Percentiles rank a stretch among this genome's conserved stretches.
These are phyloP conservation scores for Fallopia convolvulus DNA, from an alignment of 148 eudicot genomes.

Conservation along the genomic window DNA sequence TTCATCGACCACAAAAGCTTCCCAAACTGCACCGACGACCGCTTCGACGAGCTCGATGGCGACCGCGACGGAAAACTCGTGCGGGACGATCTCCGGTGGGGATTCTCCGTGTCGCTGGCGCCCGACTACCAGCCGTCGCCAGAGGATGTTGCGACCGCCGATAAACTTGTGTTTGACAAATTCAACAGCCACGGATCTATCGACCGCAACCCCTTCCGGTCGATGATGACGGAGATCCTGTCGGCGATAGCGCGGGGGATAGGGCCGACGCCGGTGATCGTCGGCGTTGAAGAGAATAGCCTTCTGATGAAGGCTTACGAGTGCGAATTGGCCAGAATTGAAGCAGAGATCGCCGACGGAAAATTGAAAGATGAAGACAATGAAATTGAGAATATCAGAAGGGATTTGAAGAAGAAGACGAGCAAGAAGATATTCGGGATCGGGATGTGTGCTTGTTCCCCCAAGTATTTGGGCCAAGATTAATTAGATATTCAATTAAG, in stretches of 20 bases:
- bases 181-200: slow-evolving; percentile 26
- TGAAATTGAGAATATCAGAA: background rate
- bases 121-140: slow-evolving; percentile 9
- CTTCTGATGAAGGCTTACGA: slow-evolving; percentile 33
- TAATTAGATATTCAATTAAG: background rate
- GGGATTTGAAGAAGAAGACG: slow-evolving; percentile 15
- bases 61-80: slow-evolving; percentile 35
- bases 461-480: slow-evolving; percentile 14
- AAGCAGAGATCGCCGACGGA: background rate
- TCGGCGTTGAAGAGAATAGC: slow-evolving; percentile 42
- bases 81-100: slow-evolving; percentile 22
- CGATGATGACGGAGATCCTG: slow-evolving; percentile 37
- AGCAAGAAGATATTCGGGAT: slow-evolving; percentile 19
- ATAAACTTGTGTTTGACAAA: slow-evolving; percentile 30
- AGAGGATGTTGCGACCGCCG: slow-evolving; percentile 18
- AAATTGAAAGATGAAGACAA: background rate
- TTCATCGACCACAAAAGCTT: slow-evolving; percentile 32
- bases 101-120: slow-evolving; percentile 20
- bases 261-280: slow-evolving; percentile 38
- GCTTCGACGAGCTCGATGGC: slow-evolving; percentile 27
- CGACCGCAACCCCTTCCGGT: slow-evolving; percentile 24
- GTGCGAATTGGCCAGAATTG: slow-evolving; percentile 18
- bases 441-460: slow-evolving; percentile 23
- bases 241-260: slow-evolving; percentile 44
- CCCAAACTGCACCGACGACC: slow-evolving; percentile 25